A percentile compares a stretch with the other conserved stretches of the same genome.
Evolutionary conservation across 2,329 filamentous ascomycete species (phyloP).

Genomic region (Trichoderma sp.): DNA sequence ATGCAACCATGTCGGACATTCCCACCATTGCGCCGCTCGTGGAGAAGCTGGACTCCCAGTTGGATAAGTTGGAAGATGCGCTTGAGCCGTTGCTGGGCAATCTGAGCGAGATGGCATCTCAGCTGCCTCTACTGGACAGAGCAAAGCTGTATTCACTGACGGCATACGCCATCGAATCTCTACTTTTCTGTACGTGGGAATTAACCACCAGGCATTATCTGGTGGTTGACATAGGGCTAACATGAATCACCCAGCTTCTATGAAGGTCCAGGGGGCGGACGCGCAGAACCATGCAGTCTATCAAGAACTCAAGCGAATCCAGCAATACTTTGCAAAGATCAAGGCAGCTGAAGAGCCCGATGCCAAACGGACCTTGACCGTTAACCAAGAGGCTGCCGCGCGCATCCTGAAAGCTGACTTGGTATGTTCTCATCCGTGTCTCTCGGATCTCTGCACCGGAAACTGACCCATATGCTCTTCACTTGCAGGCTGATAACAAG

Average conservation of each 20-base stretch:
- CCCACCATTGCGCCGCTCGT: slow-evolving; percentile 67
- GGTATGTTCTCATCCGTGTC: slow-evolving; percentile 45
- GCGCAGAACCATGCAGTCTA: slow-evolving; percentile 85
- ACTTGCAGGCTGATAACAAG: slow-evolving; percentile 51
- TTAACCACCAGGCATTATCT: background rate
- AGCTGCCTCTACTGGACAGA: slow-evolving; percentile 89
- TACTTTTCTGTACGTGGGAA: slow-evolving; percentile 72
- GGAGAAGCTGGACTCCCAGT: slow-evolving; percentile 72
- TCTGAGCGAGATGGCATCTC: slow-evolving; percentile 69
- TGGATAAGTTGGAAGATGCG: slow-evolving; percentile 75
- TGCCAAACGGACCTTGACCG: slow-evolving; percentile 52
- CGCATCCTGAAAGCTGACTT: slow-evolving; percentile 83
- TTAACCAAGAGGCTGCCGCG: slow-evolving; percentile 76
- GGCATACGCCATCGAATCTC: slow-evolving; percentile 86
- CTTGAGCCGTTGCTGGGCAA: slow-evolving; percentile 72
- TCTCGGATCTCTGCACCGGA: slow-evolving; percentile 5
- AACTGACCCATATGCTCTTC: slow-evolving; percentile 4
- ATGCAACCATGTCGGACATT: slow-evolving; percentile 41
- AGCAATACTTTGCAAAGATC: slow-evolving; percentile 92
- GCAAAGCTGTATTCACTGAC: slow-evolving; percentile 89
- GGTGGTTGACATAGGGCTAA: background rate
- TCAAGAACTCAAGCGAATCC: slow-evolving; percentile 80
- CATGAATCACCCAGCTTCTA: slow-evolving; percentile 53
- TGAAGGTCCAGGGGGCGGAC: slow-evolving; percentile 77
- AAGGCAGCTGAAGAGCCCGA: slow-evolving; percentile 69